phyloP scores from a whole-genome alignment of 1,284 basidiomycete genomes.

The Tylopilus microsporus region DNA sequence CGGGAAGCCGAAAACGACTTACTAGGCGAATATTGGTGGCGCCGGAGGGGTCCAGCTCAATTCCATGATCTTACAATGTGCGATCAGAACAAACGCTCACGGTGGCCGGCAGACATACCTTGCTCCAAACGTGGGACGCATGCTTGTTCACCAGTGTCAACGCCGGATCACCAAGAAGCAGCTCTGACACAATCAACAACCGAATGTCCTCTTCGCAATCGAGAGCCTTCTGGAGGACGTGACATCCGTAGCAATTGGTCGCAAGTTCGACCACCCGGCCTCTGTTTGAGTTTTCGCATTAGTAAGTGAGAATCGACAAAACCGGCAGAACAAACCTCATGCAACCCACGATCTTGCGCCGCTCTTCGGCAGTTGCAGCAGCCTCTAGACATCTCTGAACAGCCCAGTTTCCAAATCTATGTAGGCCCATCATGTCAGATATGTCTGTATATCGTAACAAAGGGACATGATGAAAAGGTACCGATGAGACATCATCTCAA shows the following conservation, averaged over 20 bases:
- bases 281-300: conserved; percentile 34
- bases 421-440: conserved; percentile 11
- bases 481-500: conserved; percentile 86
- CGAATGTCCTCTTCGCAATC: conserved; percentile 81
- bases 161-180: conserved; percentile 73
- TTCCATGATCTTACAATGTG: conserved; percentile 64
- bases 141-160: conserved; percentile 81
- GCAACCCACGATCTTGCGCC: conserved; percentile 71
- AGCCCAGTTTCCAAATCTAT: conserved; percentile 81
- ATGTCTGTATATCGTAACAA: not conserved
- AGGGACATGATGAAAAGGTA: conserved; percentile 28
- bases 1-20: conserved; percentile 24
- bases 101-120: conserved; percentile 41
- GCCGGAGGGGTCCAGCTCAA: conserved; percentile 76
- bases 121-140: conserved; percentile 83
- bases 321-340: conserved; percentile 58
- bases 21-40: conserved; percentile 80
- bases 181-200: conserved; percentile 72
- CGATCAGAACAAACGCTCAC: conserved; percentile 6
- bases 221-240: conserved; percentile 81
- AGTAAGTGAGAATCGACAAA: conserved; percentile 7
- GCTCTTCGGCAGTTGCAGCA: conserved; percentile 62
- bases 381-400: conserved; percentile 79
- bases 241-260: conserved; percentile 81
- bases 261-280: conserved; percentile 77